A percentile compares a stretch with the other conserved stretches of the same genome.
These are phyloP conservation scores for Bombardia bombarda DNA, from an alignment of 495 filamentous ascomycete genomes.

Conservation along the genomic window DNA sequence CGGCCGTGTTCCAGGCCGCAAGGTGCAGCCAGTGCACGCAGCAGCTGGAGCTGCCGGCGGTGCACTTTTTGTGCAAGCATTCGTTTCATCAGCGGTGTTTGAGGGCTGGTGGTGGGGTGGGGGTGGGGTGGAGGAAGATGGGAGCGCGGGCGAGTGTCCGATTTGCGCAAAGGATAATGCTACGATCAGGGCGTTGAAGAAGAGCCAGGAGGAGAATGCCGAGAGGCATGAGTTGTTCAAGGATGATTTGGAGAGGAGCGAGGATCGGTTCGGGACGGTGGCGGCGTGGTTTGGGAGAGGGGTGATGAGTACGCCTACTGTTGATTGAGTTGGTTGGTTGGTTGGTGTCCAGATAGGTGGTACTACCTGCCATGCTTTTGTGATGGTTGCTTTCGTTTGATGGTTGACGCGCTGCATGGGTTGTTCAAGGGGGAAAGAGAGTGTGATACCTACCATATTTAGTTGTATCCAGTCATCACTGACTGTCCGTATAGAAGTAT, in stretches of 20 bases:
- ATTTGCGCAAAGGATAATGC: constrained; percentile 74
- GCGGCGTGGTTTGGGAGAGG: constrained; percentile 93
- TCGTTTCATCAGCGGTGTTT: constrained; percentile 89
- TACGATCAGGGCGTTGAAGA: constrained; percentile 77
- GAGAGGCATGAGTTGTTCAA: constrained; percentile 87
- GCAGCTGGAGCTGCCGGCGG: constrained; percentile 72
- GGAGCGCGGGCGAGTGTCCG: constrained; percentile 80
- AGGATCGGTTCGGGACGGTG: constrained; percentile 79
- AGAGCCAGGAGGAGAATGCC: constrained; percentile 78
- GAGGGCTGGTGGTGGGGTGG: constrained; percentile 25
- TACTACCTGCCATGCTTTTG: too few species aligned
- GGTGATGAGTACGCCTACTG: constrained; percentile 58
- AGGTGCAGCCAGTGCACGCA: constrained; percentile 73
- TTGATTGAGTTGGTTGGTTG: background rate
- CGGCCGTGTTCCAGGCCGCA: constrained; percentile 81
- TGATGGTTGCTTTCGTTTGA: too few species aligned
- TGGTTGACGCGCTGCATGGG: too few species aligned
- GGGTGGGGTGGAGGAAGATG: constrained; percentile 43
- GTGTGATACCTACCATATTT: too few species aligned
- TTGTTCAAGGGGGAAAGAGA: too few species aligned
- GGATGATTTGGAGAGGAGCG: constrained; percentile 67
- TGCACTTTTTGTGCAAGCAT: constrained; percentile 96
- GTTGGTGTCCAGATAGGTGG: background rate
- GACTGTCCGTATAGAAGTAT: too few species aligned
- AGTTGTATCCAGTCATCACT: too few species aligned